These are phyloP conservation scores for Verticillium alfalfae DNA, from an alignment of 2,329 filamentous ascomycete genomes.

Conservation along the genomic window DNA sequence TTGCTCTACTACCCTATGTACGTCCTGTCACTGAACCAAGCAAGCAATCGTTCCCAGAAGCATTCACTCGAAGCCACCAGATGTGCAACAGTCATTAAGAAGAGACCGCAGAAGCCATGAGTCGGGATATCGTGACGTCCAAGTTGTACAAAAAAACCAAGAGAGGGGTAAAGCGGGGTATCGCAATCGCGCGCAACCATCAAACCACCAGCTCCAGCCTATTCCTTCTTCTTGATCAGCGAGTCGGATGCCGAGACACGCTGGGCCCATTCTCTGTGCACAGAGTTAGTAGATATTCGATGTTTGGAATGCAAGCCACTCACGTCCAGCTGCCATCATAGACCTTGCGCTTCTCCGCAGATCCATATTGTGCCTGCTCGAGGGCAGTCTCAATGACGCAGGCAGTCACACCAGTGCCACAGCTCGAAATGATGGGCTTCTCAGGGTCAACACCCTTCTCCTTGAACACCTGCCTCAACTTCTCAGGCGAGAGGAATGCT, in stretches of 20 bases:
- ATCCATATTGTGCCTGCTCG: conserved; percentile 69
- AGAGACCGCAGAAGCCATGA: conserved; percentile 3
- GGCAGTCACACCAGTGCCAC: conserved; percentile 91
- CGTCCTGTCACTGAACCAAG: neutral
- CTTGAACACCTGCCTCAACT: conserved; percentile 72
- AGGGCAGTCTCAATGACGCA: conserved; percentile 86
- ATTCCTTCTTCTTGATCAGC: conserved; percentile 51
- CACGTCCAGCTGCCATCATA: conserved; percentile 99
- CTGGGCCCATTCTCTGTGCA: conserved; percentile 59
- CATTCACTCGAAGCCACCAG: neutral
- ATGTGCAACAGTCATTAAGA: conserved; percentile 1
- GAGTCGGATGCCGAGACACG: conserved; percentile 56
- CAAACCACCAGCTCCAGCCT: conserved; percentile 5
- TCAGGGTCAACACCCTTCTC: conserved; percentile 72
- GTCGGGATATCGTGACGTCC: conserved; percentile 10
- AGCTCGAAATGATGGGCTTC: conserved; percentile 80
- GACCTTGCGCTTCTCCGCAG: conserved; percentile 61
- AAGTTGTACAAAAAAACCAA: conserved; percentile 6
- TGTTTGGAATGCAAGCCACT: conserved; percentile 32
- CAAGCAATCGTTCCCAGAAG: neutral
- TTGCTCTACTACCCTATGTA: neutral
- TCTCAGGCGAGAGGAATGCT: conserved; percentile 64
- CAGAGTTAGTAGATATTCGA: conserved; percentile 18
- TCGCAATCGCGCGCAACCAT: conserved; percentile 10
- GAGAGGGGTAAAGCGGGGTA: conserved; percentile 14